These are phyloP conservation scores for Coemansia sp. DNA, from an alignment of 192 early-diverging fungal genomes.

Conservation along the genomic window DNA sequence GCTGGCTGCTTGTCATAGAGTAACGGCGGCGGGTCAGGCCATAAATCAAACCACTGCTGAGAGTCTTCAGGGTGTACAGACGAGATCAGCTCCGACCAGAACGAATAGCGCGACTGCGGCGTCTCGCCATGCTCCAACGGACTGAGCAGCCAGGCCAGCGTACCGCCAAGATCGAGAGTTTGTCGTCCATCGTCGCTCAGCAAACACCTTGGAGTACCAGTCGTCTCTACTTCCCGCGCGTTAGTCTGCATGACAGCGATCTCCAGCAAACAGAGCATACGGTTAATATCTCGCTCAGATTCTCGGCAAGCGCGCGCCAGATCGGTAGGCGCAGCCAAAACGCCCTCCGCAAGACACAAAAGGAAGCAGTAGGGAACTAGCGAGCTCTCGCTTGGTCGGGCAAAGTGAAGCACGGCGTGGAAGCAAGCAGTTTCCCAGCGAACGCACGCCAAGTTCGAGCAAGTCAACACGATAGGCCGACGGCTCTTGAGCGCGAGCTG, in stretches of 20 bases:
- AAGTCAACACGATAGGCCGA: conserved; percentile 82
- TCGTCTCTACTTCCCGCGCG: background rate
- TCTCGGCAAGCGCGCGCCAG: conserved; percentile 21
- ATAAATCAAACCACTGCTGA: conserved; percentile 19
- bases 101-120: conserved; percentile 28
- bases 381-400: conserved; percentile 25
- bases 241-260: conserved; percentile 14
- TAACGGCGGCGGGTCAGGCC: conserved; percentile 36
- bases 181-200: background rate
- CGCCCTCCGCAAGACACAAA: conserved; percentile 39
- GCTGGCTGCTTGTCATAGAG: background rate
- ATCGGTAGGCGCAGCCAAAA: conserved; percentile 28
- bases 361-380: conserved; percentile 52
- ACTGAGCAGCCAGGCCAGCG: conserved; percentile 35
- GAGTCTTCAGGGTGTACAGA: conserved; percentile 19
- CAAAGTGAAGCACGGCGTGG: conserved; percentile 38
- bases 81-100: conserved; percentile 35
- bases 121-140: conserved; percentile 31
- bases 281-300: conserved; percentile 38
- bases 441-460: conserved; percentile 55
- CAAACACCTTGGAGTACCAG: background rate
- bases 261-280: conserved; percentile 34
- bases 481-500: conserved; percentile 69
- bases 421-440: conserved; percentile 39
- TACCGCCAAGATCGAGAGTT: conserved; percentile 25